Base-by-base conservation (phyloP, 768 basidiomycete genomes). In the Austroboletus eburneus region DNA sequence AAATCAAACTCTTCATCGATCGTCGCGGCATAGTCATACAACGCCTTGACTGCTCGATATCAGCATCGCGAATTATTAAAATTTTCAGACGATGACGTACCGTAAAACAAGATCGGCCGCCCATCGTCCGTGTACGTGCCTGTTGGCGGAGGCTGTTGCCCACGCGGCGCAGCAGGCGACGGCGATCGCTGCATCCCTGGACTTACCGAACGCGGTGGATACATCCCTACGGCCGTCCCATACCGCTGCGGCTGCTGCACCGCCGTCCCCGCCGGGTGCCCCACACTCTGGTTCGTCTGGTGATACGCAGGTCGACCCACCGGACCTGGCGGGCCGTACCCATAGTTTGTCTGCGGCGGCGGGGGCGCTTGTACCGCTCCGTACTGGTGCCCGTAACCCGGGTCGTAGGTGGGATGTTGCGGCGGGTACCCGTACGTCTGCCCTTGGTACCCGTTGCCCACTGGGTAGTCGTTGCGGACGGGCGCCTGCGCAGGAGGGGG, bases 1-100 rank as follows among this genome's bases (percentile, higher is more conserved):
- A 98, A 97, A 64, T 94, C 88, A 65, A 98, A 97, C 69, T 97
- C 95, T 61, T 94, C 91, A 2, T 88, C 84, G 51, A 87, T 89
- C 10, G 85, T 83, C 14, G 89, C 91, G 1, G 69, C 68, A 57
- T 93, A 94, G 65, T 92, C 87, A 62, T 90, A 95, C 52, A 94
- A 69, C 32, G 92, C 92, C 73, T 91, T 89, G 50, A 94, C 91
- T 91, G 33, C 27, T 27, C 27, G 27, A 12, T 27, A 27, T 12
- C 7, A 27, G 5, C 27, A 8, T 5, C 33, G 14, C 5, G 33
- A 5, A 14, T 5, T 16, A 34, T 13, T 14, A 5, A 34, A 34
- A 13, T 7, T 29, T 7, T n/a, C 8, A 34, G 16, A 34, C 27
- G n/a, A 29, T 13, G 8, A 69, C 87, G 54, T 51, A 91, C 92